phyloP scores from a whole-genome alignment of 2,329 filamentous ascomycete genomes.

The Aspergillus fumigatiaffinis region DNA sequence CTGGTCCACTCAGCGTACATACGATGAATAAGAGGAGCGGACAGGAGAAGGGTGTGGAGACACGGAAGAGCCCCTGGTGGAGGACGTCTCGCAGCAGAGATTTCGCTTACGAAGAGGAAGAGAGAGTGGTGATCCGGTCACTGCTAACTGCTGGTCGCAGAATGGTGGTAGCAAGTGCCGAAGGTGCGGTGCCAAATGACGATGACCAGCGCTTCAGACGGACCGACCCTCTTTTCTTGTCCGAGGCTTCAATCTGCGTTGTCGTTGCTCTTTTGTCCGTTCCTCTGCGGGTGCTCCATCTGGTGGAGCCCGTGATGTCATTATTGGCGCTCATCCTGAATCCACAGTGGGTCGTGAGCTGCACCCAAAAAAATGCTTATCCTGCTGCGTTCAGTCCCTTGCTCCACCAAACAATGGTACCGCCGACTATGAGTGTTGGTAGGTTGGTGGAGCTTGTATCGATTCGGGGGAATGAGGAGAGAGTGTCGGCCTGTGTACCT shows the following conservation, averaged over 20 bases:
- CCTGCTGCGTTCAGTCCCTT: constrained; percentile 24
- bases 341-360: constrained; percentile 1
- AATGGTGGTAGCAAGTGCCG: not conserved
- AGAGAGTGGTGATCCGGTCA: not conserved
- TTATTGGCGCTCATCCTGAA: constrained; percentile 7
- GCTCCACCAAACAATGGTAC: constrained; percentile 18
- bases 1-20: not conserved
- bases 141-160: not conserved
- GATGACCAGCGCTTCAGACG: not conserved
- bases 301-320: constrained; percentile 17
- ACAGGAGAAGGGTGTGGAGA: constrained; percentile 2
- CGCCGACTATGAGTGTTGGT: constrained; percentile 8
- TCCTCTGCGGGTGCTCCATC: not conserved
- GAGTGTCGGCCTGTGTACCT: constrained; percentile 11
- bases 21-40: constrained; percentile 4
- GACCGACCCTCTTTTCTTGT: not conserved
- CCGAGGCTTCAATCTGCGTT: not conserved
- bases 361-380: constrained; percentile 27
- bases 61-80: not conserved
- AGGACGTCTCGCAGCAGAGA: not conserved
- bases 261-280: not conserved
- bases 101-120: not conserved
- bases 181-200: not conserved
- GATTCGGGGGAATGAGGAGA: constrained; percentile 10
- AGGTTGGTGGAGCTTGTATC: constrained; percentile 11